Evolutionary conservation across 768 basidiomycete species (phyloP).

Genomic region (Suillus luteus): DNA sequence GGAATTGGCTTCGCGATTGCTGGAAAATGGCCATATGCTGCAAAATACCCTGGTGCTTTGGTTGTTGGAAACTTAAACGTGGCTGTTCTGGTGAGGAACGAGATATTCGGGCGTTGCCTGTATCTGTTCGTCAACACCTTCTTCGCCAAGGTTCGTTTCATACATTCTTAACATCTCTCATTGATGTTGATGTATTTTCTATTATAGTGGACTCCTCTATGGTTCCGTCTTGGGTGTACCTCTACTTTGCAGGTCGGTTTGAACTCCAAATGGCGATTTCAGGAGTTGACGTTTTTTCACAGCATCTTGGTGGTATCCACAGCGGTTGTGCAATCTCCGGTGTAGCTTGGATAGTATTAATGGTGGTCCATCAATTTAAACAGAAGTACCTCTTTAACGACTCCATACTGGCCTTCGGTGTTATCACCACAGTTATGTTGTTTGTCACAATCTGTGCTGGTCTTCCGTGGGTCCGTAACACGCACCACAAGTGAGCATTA

Average conservation of each 20-base stretch:
- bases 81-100: slow-evolving; percentile 78
- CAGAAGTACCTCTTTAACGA: slow-evolving; percentile 50
- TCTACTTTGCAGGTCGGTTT: slow-evolving; percentile 62
- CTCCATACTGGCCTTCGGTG: slow-evolving; percentile 61
- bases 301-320: slow-evolving; percentile 83
- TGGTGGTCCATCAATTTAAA: slow-evolving; percentile 58
- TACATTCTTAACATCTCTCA: neutral
- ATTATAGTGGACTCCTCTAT: slow-evolving; percentile 68
- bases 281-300: slow-evolving; percentile 17
- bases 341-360: slow-evolving; percentile 67
- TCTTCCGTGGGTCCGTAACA: slow-evolving; percentile 79
- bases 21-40: slow-evolving; percentile 69
- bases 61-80: slow-evolving; percentile 73
- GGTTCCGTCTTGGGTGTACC: slow-evolving; percentile 71
- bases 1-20: slow-evolving; percentile 61
- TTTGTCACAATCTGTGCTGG: slow-evolving; percentile 64
- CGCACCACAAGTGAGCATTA: slow-evolving; percentile 70
- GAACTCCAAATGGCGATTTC: neutral
- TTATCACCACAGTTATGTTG: slow-evolving; percentile 57
- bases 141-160: slow-evolving; percentile 63
- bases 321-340: slow-evolving; percentile 74
- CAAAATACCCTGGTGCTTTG: slow-evolving; percentile 65
- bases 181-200: slow-evolving; percentile 5
- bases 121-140: slow-evolving; percentile 71
- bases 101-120: slow-evolving; percentile 76